Base-by-base conservation (phyloP, 139 green algal genomes). In the Deuterostichococcus epilithicus region DNA sequence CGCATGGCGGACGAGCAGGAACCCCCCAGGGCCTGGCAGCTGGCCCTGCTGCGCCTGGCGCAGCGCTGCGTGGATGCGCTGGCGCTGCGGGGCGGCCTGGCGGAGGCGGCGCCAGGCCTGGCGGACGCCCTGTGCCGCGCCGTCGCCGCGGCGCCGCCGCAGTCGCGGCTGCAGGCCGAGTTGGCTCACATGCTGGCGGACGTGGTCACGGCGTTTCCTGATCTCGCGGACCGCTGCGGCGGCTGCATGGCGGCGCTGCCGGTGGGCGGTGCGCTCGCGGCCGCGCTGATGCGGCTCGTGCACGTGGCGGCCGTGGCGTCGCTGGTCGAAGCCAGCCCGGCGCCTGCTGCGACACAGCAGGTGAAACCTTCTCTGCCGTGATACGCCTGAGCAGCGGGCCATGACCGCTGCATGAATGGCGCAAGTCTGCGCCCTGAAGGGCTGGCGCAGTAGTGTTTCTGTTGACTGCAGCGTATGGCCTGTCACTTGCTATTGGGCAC, bases 391-490 rank as follows among this genome's bases (percentile, higher is more conserved):
- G 28, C 26, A 35, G 35, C 25, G 22, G 38, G 2, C 67, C 80
- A 39, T 77, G 76, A n/a, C 42, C 77, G 42, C 71, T 58, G 25
- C 39, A n/a, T n/a, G n/a, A n/a, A n/a, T n/a, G n/a, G n/a, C n/a
- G n/a, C n/a, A n/a, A n/a, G n/a, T n/a, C n/a, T n/a, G n/a, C n/a
- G n/a, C n/a, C n/a, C n/a, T n/a, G n/a, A n/a, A n/a, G n/a, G n/a
- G n/a, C n/a, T n/a, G n/a, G n/a, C n/a, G n/a, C n/a, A n/a, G n/a
- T n/a, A n/a, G n/a, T n/a, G n/a, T n/a, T n/a, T n/a, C n/a, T n/a
- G n/a, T n/a, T n/a, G n/a, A n/a, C n/a, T n/a, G n/a, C n/a, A n/a
- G n/a, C n/a, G n/a, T n/a, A n/a, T n/a, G n/a, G n/a, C n/a, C n/a
- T n/a, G n/a, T n/a, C n/a, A n/a, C n/a, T n/a, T n/a, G n/a, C n/a